Base-by-base conservation (phyloP, 2,329 filamentous ascomycete species). In the Coleophoma cylindrospora region DNA sequence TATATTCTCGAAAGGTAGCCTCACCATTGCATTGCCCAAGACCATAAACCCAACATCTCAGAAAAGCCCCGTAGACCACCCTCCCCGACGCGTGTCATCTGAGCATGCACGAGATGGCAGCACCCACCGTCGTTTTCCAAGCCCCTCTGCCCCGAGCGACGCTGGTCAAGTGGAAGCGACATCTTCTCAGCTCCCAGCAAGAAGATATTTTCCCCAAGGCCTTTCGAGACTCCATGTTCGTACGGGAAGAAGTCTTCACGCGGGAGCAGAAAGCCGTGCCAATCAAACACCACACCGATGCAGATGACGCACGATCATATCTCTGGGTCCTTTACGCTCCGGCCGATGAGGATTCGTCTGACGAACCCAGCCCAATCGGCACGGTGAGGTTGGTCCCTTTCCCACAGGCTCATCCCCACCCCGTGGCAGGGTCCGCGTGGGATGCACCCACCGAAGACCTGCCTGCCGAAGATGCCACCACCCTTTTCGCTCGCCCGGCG, bases 281-380 rank as follows among this genome's bases (percentile, higher is more conserved):
- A 0, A 67, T 81, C 0, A 81, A 86, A 41, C 79, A 81, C 57
- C 90, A 96, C 67, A 75, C 89, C 56, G 91, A 96, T 70, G 70
- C 75, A 1, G 89, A 96, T 64, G 91, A 96, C 66, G 61, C 76
- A 1, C 80, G 87, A 21, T 86, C 82, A 57, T 91, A 83, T 70
- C 90, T 95, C 68, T 95, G 88, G 86, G 83, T 95, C 3, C 47
- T 51, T 0, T 57, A 54, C 27, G 46, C 43, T 7, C 43, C 41
- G 4, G n/a, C 38, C 38, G 17, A 45, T 14, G 17, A 13, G 19
- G n/a, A 48, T 27, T 15, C 15, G 6, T 19, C 32, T 27, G 22
- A 17, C 7, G 10, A 17, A 10, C 32, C 44, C 15, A 34, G 4
- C 13, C 61, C 61, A 6, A 61, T 64, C 33, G 62, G 61, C 19